Evolutionary conservation across 306 rosid genomes (phyloP).

Genomic region (Quercus suber): DNA sequence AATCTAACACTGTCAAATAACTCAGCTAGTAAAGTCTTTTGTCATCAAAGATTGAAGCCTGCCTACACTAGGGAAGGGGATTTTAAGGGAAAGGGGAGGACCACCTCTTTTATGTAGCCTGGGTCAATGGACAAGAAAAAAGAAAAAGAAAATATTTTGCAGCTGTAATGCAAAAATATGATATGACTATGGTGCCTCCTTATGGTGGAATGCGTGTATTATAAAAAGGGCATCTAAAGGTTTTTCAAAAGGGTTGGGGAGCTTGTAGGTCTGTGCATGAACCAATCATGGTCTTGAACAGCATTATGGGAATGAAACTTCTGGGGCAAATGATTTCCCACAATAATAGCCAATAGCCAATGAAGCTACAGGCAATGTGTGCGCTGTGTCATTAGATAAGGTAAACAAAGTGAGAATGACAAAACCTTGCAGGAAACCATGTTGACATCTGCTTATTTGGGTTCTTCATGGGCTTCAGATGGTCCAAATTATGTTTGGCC

Average conservation of each 20-base stretch:
- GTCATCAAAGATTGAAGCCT: not conserved
- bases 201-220: not conserved
- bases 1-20: not conserved
- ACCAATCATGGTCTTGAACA: not conserved
- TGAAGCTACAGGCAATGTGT: slow-evolving; percentile 4
- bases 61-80: not conserved
- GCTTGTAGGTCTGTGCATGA: not conserved
- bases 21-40: not conserved
- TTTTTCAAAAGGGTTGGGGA: not conserved
- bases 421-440: not conserved
- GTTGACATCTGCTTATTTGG: not conserved
- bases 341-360: not conserved
- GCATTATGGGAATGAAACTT: not conserved
- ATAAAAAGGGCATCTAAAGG: not conserved
- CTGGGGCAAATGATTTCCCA: not conserved
- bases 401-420: not conserved
- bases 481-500: not conserved
- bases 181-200: not conserved
- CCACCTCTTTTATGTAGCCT: not conserved
- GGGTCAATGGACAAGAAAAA: not conserved
- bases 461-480: not conserved
- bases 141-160: not conserved
- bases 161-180: not conserved
- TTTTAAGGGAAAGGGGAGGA: no score
- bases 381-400: slow-evolving; percentile 3